phyloP scores from a whole-genome alignment of 495 filamentous ascomycete genomes.

The Lentithecium fluviatile region DNA sequence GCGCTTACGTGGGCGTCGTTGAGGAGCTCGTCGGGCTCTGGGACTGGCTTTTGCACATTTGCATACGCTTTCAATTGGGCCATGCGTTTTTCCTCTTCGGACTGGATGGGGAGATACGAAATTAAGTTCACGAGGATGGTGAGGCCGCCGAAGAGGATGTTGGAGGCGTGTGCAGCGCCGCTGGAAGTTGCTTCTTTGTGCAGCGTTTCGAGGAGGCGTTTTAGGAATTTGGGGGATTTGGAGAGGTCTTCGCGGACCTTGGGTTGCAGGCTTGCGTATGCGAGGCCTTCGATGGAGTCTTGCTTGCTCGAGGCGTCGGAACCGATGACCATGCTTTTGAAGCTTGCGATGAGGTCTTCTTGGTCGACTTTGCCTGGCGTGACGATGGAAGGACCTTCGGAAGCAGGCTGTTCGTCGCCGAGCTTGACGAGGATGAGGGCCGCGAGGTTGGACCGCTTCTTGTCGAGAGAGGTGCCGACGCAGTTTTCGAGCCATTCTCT shows the following conservation, averaged over 20 bases:
- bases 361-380: conserved; percentile 23
- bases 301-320: conserved; percentile 57
- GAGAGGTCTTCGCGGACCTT: conserved; percentile 77
- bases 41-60: conserved; percentile 63
- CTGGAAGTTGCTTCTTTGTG: conserved; percentile 60
- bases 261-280: conserved; percentile 81
- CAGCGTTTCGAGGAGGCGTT: conserved; percentile 63
- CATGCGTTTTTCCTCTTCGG: conserved; percentile 90
- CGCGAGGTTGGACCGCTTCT: conserved; percentile 63
- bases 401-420: conserved; percentile 41
- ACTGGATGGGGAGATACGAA: conserved; percentile 69
- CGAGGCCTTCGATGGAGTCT: conserved; percentile 85
- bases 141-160: conserved; percentile 78
- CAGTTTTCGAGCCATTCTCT: conserved; percentile 78
- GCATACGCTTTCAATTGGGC: conserved; percentile 89
- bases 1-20: conserved; percentile 69
- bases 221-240: conserved; percentile 63
- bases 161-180: conserved; percentile 22
- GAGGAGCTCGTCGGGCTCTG: conserved; percentile 64
- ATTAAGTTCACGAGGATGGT: conserved; percentile 83
- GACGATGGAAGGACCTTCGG: conserved; percentile 23
- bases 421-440: conserved; percentile 68
- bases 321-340: conserved; percentile 71
- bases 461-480: conserved; percentile 60
- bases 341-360: conserved; percentile 68